Evolutionary conservation across 495 filamentous ascomycete species (phyloP).

Genomic region (Daldinia caldariorum): DNA sequence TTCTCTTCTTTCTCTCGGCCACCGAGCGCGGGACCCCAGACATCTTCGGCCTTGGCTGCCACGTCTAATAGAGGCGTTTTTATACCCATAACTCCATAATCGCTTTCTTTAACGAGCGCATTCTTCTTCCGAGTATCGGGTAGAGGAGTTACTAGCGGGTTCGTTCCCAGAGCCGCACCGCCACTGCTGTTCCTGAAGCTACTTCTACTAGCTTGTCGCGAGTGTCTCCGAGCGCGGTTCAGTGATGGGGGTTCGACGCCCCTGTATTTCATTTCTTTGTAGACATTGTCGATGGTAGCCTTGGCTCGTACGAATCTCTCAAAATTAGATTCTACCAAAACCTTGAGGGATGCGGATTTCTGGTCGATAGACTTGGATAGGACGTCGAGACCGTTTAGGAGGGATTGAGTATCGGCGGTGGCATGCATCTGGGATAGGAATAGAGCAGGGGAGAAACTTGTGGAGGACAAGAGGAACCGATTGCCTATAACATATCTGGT

Average conservation of each 20-base stretch:
- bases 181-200: slow-evolving; percentile 70
- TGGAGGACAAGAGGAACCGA: slow-evolving; percentile 92
- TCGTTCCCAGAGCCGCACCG: slow-evolving; percentile 45
- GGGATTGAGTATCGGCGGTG: slow-evolving; percentile 77
- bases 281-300: slow-evolving; percentile 96
- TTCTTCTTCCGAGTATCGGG: slow-evolving; percentile 77
- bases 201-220: slow-evolving; percentile 69
- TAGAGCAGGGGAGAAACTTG: slow-evolving; percentile 89
- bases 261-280: slow-evolving; percentile 95
- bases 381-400: slow-evolving; percentile 81
- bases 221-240: slow-evolving; percentile 60
- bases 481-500: slow-evolving; percentile 67
- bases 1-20: slow-evolving; percentile 91
- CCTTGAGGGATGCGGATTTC: slow-evolving; percentile 94
- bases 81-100: slow-evolving; percentile 92
- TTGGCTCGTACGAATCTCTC: slow-evolving; percentile 97
- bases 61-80: slow-evolving; percentile 87
- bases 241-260: slow-evolving; percentile 70
- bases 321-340: slow-evolving; percentile 96
- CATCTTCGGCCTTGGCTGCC: slow-evolving; percentile 91
- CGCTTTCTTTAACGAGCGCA: slow-evolving; percentile 89
- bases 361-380: slow-evolving; percentile 93
- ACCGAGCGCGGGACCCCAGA: slow-evolving; percentile 94
- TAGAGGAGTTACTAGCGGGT: slow-evolving; percentile 48
- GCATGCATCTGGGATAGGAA: slow-evolving; percentile 93